Conservation (phyloP, 225 moss, liverwort and hornwort genomes). For the Neckera pumila region DNA sequence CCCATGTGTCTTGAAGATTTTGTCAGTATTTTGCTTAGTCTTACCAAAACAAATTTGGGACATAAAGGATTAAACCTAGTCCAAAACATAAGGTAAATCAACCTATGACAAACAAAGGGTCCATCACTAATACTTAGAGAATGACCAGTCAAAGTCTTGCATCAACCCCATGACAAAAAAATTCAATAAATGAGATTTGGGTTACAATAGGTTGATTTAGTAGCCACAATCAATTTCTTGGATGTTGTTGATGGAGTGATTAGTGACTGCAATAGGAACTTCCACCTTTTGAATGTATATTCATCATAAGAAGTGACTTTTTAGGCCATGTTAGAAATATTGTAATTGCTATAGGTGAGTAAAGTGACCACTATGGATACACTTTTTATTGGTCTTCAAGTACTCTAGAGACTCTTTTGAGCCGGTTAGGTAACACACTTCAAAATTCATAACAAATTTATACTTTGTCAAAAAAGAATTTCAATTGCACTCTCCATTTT, state of each 20-base stretch:
- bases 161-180: accelerated
- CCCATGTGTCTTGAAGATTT: accelerated
- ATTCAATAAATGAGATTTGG: neutral
- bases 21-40: neutral
- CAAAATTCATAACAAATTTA: neutral
- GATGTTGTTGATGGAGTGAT: neutral
- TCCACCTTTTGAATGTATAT: neutral
- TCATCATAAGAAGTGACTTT: accelerated
- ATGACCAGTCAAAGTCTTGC: neutral
- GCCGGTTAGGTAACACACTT: neutral
- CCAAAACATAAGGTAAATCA: no score
- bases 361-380: neutral
- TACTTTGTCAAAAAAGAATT: neutral
- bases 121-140: neutral
- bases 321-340: neutral
- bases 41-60: neutral
- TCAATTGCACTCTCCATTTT: neutral
- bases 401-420: neutral
- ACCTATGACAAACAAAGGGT: neutral
- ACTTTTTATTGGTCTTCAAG: neutral
- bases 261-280: neutral
- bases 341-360: no score
- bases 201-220: neutral
- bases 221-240: neutral
- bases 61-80: neutral